Base-by-base conservation (phyloP, 2,329 filamentous ascomycete genomes). In the Aureobasidium sp. region DNA sequence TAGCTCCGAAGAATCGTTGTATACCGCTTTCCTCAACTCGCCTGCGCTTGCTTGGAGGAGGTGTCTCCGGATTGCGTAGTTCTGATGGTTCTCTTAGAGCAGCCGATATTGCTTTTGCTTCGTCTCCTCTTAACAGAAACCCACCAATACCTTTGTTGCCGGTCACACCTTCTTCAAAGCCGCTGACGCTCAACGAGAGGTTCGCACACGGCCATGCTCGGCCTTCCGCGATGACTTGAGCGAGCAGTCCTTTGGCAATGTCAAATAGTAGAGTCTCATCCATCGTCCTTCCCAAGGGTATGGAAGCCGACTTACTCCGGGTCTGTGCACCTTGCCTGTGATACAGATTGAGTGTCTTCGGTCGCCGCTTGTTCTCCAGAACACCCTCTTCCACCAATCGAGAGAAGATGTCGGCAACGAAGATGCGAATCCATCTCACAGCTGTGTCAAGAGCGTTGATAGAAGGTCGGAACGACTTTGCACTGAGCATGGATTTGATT, bases 401-500 rank as follows among this genome's bases (percentile, higher is more conserved):
- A 58, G 89, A 87, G 73, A 88, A 94, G 55, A 99, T 95, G 71
- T 99, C 94, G 1, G 90, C 89, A 4, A 83, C 85, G 71, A 97
- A 97, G 59, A 99, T 96, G 11, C 87, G 82, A 40, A 99, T 78
- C 94, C 94, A 99, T 62, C 85, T 86, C 25, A 83, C 78, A 1
- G 87, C 93, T 71, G 95, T 89, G 23, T 94, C 90, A 19, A 83
- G 76, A 2, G 80, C 87, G 66, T 85, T 88, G 70, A 97, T 93
- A 60, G 81, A 84, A 0, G 94, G 94, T 27, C 89, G 82, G 69
- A 99, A 99, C 0, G 91, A 95, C 71, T 99, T 99, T 21, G 94
- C 92, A 1, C 91, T 96, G 15, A 97, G 79, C 92, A 99, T 97
- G 17, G 89, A 94, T 72, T 97, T 96, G 77, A 96, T 96, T 69